Evolutionary conservation across 768 basidiomycete genomes (phyloP), one percentile per base, ranked within the genome.

Genomic region (Glaciozyma martinii): DNA sequence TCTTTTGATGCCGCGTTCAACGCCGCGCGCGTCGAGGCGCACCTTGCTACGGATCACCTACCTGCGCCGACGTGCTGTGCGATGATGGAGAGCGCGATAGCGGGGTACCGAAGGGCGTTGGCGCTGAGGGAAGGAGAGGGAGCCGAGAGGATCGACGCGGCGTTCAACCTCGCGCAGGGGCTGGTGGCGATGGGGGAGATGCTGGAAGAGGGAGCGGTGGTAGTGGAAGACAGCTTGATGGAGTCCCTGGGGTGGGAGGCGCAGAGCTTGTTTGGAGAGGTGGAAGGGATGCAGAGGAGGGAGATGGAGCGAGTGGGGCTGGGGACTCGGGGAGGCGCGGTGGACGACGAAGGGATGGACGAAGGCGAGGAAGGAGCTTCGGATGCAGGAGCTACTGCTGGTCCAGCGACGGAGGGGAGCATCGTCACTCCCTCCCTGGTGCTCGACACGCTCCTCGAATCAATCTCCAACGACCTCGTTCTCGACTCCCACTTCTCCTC

Each of bases 1-100:
- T 53, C 56, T 29, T 70, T 70, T 29, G 68, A 70, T 60, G 30
- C 59, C 3, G 57, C 58, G 3, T 70, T 66, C 68, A 70, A 70
- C 50, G 60, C 55, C 37, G 65, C 65, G 0, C 65, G 68, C 10
- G 66, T 61, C 18, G 27, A 40, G 5, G 59, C 59, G 29, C 53
- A 49, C 9, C 65, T 70, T 57, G 68, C 65, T 9, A 56, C 60
- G 1, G 65, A 66, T 21, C 68, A 70, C 33, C 49, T 66, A 4
- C 25, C 60, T 0, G 47, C 62, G 1, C 53, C 52, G 2, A 62
- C 42, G 3, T 65, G 62, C 16, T 29, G 43, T 54, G 33, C 50
- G 18, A 57, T 63, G 18, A 60, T 70, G 37, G 47, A 47, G 21
- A 30, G 42, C 10, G 62, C 65, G 1, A 59, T 62, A 10, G 19